phyloP scores from a whole-genome alignment of 2,329 filamentous ascomycete species.

The Ambrosiella cleistominuta region DNA sequence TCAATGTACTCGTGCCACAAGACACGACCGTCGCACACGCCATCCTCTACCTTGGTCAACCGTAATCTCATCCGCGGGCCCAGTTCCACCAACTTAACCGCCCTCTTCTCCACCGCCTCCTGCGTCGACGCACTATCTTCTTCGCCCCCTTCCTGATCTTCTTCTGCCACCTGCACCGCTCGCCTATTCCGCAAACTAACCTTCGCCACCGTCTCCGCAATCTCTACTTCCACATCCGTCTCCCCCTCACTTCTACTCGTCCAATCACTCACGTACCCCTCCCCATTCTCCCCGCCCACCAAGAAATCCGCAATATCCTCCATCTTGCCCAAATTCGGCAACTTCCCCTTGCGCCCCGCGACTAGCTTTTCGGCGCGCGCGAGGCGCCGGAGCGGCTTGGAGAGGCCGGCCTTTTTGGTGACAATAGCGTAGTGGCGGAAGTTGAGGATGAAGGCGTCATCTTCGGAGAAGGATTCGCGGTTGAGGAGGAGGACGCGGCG shows the following conservation, averaged over 20 bases:
- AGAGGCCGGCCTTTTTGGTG: slow-evolving; percentile 69
- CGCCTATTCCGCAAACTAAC: slow-evolving; percentile 25
- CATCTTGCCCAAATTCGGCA: slow-evolving; percentile 80
- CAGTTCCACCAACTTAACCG: slow-evolving; percentile 80
- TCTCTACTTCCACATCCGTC: slow-evolving; percentile 68
- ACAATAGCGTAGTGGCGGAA: slow-evolving; percentile 92
- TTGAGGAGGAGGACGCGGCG: slow-evolving; percentile 80
- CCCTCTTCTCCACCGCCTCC: slow-evolving; percentile 58
- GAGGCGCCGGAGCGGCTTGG: slow-evolving; percentile 65
- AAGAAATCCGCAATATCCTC: slow-evolving; percentile 92
- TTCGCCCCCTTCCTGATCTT: background rate
- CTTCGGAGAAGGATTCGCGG: slow-evolving; percentile 44
- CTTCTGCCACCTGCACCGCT: slow-evolving; percentile 27
- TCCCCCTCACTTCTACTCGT: slow-evolving; percentile 82
- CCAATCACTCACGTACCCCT: slow-evolving; percentile 70
- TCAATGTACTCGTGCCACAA: slow-evolving; percentile 96
- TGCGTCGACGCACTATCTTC: slow-evolving; percentile 15
- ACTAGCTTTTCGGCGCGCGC: slow-evolving; percentile 72
- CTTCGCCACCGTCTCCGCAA: slow-evolving; percentile 48
- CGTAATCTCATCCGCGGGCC: slow-evolving; percentile 79
- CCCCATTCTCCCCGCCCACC: slow-evolving; percentile 58
- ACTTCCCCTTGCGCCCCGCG: slow-evolving; percentile 36
- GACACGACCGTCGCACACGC: slow-evolving; percentile 70
- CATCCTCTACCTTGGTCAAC: slow-evolving; percentile 91
- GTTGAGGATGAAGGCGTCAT: slow-evolving; percentile 62